Conservation (phyloP, 768 basidiomycete species). For the Mycena galericulata region DNA sequence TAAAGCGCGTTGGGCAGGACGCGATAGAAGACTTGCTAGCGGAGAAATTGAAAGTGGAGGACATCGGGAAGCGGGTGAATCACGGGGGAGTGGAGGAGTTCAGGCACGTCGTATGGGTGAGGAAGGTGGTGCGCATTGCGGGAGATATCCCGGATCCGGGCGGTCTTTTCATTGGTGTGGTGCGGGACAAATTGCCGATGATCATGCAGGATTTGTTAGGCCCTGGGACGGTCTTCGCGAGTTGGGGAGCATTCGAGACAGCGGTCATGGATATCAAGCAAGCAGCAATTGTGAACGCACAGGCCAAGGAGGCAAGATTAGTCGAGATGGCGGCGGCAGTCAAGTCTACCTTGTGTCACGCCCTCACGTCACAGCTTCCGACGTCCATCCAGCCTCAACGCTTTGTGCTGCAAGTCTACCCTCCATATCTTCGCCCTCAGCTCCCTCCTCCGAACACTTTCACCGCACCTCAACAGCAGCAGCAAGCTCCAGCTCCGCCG, state of each 20-base stretch:
- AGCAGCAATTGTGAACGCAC: neutral
- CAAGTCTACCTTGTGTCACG: neutral
- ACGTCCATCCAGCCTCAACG: neutral
- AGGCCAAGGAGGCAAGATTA: neutral
- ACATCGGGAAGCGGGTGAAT: neutral
- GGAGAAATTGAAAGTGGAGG: conserved; percentile 10
- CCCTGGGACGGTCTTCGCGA: conserved; percentile 1
- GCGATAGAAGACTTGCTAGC: neutral
- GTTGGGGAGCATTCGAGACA: conserved; percentile 6
- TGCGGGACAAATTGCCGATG: neutral
- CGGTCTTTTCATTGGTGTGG: conserved; percentile 1
- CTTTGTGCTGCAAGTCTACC: neutral
- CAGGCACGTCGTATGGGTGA: conserved; percentile 3
- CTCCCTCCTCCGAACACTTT: neutral
- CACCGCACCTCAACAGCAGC: too few species aligned
- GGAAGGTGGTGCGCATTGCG: neutral
- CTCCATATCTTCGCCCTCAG: neutral
- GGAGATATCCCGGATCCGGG: conserved; percentile 1
- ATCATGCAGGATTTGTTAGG: conserved; percentile 10
- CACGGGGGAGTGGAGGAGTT: conserved; percentile 13
- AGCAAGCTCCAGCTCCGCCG: neutral
- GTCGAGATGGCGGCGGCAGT: neutral
- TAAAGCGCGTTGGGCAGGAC: neutral
- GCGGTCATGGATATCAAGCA: neutral
- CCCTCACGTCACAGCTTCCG: neutral